Evolutionary conservation across 345 rosid species (phyloP), one percentile per base, ranked within the genome.

Genomic region (Populus nigra): DNA sequence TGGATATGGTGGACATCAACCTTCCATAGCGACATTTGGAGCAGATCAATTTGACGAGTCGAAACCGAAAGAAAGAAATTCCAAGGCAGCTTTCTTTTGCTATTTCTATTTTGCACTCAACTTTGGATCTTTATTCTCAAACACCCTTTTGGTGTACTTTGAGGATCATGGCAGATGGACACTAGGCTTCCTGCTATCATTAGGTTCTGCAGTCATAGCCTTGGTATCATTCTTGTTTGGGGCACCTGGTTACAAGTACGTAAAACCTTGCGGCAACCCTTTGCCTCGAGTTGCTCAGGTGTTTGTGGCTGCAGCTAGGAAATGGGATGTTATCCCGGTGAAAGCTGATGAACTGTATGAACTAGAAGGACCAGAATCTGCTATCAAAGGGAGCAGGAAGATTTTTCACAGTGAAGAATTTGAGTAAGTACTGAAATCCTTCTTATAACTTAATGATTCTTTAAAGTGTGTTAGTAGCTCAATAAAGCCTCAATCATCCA

Each of bases 1-100:
- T 13, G 98, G 98, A 35, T 93, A 94, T 43, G 98, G 98, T 0
- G 98, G 98, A 11, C 92, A 93, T 76, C 98, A 93, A 75, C 98
- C 98, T 38, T 88, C 97, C 16, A 11, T 93, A 69, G 98, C 95
- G 72, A 94, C 98, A 5, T 91, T 93, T 27, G 98, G 98, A 25
- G 91, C 98, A 0, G 98, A 94, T 74, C 96, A 92, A 70, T 90
- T 92, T 73, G 92, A 82, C 62, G 95, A 91, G 61, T 15, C 77
- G 7, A 66, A 71, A 23, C 86, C 89, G 0, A 80, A 86, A 33
- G 78, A 73, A 36, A 77, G 4, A 35, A 41, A 5, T 8, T 84
- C 89, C 1, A 92, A 88, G 80, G 88, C 87, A 25, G 85, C 86
- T 49, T 92, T 91, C 83, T 91, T 92, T 72, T 85, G 90, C 79